Conservation (phyloP, 169 alveolate genomes). For the Cryptosporidium ubiquitum region DNA sequence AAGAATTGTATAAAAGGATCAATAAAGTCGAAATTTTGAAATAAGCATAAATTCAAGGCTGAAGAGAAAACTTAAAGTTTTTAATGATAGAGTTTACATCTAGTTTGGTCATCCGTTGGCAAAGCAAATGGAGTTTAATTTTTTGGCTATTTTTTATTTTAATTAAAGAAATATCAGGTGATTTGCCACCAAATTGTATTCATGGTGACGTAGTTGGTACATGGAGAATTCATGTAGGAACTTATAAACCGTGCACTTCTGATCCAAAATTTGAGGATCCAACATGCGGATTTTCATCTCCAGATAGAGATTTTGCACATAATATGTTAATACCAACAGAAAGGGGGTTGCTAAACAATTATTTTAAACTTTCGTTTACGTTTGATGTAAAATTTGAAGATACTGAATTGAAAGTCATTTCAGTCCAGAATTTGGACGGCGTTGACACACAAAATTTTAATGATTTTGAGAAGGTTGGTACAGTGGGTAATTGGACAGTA, state of each 20-base stretch:
- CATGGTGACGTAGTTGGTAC: slow-evolving; percentile 65
- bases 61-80: neutral
- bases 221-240: slow-evolving; percentile 62
- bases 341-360: neutral
- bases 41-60: neutral
- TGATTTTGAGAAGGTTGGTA: slow-evolving; percentile 19
- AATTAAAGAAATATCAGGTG: neutral
- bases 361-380: slow-evolving; percentile 12
- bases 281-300: slow-evolving; percentile 68
- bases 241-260: slow-evolving; percentile 29
- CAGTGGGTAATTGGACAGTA: slow-evolving; percentile 63
- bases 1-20: no score
- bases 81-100: neutral
- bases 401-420: neutral
- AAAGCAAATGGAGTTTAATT: neutral
- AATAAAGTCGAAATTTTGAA: neutral
- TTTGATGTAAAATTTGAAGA: slow-evolving; percentile 51
- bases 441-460: neutral
- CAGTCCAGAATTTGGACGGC: neutral
- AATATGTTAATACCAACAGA: slow-evolving; percentile 25
- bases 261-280: slow-evolving; percentile 50
- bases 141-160: neutral
- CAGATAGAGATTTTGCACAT: slow-evolving; percentile 66
- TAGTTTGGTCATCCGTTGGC: neutral
- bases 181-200: slow-evolving; percentile 71